phyloP scores from a whole-genome alignment of 148 eudicot species.

The Amaranthus hypochondriacus region DNA sequence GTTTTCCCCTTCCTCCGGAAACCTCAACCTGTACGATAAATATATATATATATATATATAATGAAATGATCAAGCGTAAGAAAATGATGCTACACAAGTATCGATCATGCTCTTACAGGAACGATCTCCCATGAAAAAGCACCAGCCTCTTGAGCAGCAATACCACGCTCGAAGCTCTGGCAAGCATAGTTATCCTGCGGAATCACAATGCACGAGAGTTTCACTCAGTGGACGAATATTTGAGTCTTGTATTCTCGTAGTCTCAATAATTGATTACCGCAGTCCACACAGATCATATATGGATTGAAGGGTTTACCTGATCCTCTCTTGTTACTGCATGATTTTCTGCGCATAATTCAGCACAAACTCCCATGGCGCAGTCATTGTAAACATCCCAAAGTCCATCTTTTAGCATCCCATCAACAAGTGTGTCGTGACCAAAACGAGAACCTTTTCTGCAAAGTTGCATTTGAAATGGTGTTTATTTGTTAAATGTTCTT shows the following conservation, averaged over 20 bases:
- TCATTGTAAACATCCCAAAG: constrained; percentile 97
- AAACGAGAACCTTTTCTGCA: constrained; percentile 75
- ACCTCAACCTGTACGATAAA: constrained; percentile 72
- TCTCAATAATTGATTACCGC: no score
- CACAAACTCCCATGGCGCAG: constrained; percentile 89
- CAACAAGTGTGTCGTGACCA: constrained; percentile 94
- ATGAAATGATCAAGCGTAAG: neutral
- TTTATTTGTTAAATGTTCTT: neutral
- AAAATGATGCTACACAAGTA: neutral
- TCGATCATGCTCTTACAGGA: constrained; percentile 52
- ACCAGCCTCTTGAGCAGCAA: constrained; percentile 80
- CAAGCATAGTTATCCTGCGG: constrained; percentile 87
- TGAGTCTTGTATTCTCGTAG: no score
- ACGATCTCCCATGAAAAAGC: constrained; percentile 93
- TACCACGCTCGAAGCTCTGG: constrained; percentile 93
- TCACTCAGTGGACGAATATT: neutral
- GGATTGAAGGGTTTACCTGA: constrained; percentile 37
- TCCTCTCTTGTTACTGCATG: constrained; percentile 76
- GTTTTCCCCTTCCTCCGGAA: constrained; percentile 91
- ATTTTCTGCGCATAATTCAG: constrained; percentile 87
- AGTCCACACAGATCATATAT: neutral
- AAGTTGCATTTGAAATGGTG: neutral
- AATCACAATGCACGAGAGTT: constrained; percentile 12
- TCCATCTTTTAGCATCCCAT: constrained; percentile 97
- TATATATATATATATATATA: constrained; percentile 8